phyloP scores from a whole-genome alignment of 768 basidiomycete genomes.

The Boletus rubropictus region DNA sequence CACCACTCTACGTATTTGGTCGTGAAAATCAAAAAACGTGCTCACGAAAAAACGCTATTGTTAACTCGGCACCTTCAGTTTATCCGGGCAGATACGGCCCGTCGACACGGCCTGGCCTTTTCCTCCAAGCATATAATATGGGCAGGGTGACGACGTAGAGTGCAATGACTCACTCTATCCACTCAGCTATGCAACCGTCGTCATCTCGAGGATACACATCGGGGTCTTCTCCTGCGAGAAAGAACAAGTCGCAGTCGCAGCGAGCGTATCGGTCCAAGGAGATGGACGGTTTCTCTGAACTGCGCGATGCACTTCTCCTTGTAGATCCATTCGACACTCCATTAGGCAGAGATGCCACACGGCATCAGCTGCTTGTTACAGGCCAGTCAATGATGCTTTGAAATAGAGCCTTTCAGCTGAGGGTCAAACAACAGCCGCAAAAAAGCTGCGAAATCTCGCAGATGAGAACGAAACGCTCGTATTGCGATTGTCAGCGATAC shows the following conservation, averaged over 20 bases:
- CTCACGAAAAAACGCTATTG: not conserved
- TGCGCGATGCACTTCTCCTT: conserved; percentile 21
- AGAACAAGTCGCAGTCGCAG: conserved; percentile 25
- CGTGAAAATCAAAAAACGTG: not conserved
- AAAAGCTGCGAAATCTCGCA: conserved; percentile 39
- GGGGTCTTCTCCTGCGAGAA: conserved; percentile 8
- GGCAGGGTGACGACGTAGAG: not conserved
- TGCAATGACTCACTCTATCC: conserved; percentile 10
- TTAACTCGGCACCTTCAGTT: not conserved
- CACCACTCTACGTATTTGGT: not conserved
- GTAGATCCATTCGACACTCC: conserved; percentile 23
- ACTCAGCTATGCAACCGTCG: conserved; percentile 13
- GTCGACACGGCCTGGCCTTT: conserved; percentile 1
- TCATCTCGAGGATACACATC: conserved; percentile 8
- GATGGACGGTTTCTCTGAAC: conserved; percentile 28
- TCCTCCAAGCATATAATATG: conserved; percentile 14
- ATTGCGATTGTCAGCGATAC: conserved; percentile 11
- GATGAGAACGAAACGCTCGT: conserved; percentile 22
- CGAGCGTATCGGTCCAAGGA: conserved; percentile 29
- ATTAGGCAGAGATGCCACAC: conserved; percentile 24
- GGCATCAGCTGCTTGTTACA: conserved; percentile 25
- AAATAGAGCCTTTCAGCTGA: not conserved
- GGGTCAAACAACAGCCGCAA: conserved; percentile 34
- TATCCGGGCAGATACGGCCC: not conserved
- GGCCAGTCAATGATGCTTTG: conserved; percentile 9